A percentile compares a stretch with the other conserved stretches of the same genome.
phyloP scores from a whole-genome alignment of 352 stramenopile species.

The Globisporangium canariense region DNA sequence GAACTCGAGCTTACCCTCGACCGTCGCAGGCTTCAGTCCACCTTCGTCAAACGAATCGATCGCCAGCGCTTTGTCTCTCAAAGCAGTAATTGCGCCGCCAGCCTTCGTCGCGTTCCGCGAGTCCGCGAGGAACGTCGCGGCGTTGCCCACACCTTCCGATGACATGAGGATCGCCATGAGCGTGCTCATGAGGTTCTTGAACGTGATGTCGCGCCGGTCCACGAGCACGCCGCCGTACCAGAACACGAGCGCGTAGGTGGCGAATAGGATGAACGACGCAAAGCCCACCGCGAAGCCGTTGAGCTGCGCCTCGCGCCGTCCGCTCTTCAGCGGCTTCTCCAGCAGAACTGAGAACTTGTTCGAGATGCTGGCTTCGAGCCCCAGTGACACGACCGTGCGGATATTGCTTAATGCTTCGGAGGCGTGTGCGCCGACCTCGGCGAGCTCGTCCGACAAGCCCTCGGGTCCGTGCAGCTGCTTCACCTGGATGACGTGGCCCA shows the following conservation, averaged over 20 bases:
- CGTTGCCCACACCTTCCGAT: constrained; percentile 29
- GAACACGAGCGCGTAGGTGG: constrained; percentile 46
- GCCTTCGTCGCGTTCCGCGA: constrained; percentile 31
- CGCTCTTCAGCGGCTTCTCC: constrained; percentile 19
- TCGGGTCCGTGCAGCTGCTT: constrained; percentile 22
- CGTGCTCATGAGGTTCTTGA: constrained; percentile 40
- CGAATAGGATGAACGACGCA: constrained; percentile 49
- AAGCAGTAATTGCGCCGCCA: too few relatives aligned
- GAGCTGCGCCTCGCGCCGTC: constrained; percentile 21
- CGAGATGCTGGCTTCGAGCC: constrained; percentile 27
- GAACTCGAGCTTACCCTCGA: constrained; percentile 23
- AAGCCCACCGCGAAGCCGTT: constrained; percentile 54
- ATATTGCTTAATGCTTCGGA: constrained; percentile 46
- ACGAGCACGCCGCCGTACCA: constrained; percentile 56
- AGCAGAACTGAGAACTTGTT: constrained; percentile 30
- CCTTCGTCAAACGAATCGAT: constrained; percentile 12
- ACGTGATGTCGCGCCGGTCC: constrained; percentile 29
- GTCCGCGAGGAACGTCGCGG: constrained; percentile 25
- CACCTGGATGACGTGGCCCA: constrained; percentile 26
- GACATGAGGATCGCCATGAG: constrained; percentile 57
- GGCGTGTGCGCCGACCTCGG: constrained; percentile 34
- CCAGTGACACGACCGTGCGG: constrained; percentile 33
- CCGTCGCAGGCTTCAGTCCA: background rate
- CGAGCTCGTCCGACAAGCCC: constrained; percentile 23
- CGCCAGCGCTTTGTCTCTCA: background rate